These are phyloP conservation scores for Coniochaeta prunicola DNA, from an alignment of 2,329 filamentous ascomycete species.

Conservation along the genomic window DNA sequence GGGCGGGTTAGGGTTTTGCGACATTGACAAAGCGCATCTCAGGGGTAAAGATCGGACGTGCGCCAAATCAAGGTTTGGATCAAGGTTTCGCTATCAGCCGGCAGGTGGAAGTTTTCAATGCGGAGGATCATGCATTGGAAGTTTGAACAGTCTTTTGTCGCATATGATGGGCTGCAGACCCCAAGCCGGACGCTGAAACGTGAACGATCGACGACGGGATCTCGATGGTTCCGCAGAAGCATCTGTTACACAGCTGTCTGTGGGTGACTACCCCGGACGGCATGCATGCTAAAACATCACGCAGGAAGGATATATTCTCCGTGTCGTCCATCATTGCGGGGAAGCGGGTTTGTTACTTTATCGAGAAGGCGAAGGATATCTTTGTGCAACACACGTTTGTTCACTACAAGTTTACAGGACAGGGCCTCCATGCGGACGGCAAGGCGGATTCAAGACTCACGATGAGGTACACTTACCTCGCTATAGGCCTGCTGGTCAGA, in stretches of 20 bases:
- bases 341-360: neutral
- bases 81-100: neutral
- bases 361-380: neutral
- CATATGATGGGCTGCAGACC: neutral
- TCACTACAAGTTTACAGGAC: neutral
- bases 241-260: neutral
- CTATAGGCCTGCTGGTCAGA: constrained; percentile 7
- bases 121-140: neutral
- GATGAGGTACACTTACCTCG: neutral
- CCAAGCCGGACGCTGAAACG: neutral
- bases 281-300: neutral
- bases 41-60: neutral
- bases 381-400: neutral
- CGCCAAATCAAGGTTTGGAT: neutral
- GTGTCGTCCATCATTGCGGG: neutral
- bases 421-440: neutral
- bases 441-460: neutral
- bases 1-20: neutral
- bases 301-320: neutral
- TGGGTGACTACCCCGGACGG: neutral
- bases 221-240: neutral
- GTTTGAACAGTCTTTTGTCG: neutral
- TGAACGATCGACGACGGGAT: neutral
- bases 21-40: neutral
- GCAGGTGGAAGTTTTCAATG: neutral